Base-by-base conservation (phyloP, 306 rosid genomes). In the Medicago ruthenica region DNA sequence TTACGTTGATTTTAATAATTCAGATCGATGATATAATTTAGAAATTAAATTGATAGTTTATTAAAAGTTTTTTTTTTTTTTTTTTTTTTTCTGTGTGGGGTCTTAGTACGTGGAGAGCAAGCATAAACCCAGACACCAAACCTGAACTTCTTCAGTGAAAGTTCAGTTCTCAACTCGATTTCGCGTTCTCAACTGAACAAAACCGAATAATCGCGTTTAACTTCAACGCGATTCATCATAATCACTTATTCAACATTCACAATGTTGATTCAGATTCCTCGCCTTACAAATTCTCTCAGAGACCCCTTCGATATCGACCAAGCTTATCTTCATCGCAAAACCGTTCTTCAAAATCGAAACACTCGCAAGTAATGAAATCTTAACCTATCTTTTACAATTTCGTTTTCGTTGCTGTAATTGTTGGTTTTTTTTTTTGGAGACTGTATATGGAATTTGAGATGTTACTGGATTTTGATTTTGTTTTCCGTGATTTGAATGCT, bases 231-330 rank as follows among this genome's bases (percentile, higher is more conserved):
- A 11, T 40, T 67, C 41, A 4, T 21, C 1, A 16, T 54, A 12
- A 41, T 17, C 70, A 50, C 9, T 57, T 54, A 50, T 14, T 42
- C 40, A 58, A 57, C 13, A 8, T 15, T 16, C 5, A 42, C 20
- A 36, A 85, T 85, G 88, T 76, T 82, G 78, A 54, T 82, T 85
- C 88, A 85, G 82, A 79, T 85, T 79, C 88, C 88, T 55, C 88
- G 88, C 36, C 71, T 85, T 16, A 82, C 88, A 4, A 85, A 82
- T 36, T 85, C 88, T 37, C 88, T 85, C 44, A 76, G 88, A 79
- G 78, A 73, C 5, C 86, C 88, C 6, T 85, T 85, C 63, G 88
- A 85, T 62, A 57, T 85, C 50, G 88, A 85, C 34, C 78, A 76
- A 22, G 85, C 83, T 14, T 85, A 85, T 80, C 84, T 85, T 63